Evolutionary conservation across 257 asterid genomes (phyloP), one percentile per base, ranked within the genome.

Genomic region (Striga asiatica): DNA sequence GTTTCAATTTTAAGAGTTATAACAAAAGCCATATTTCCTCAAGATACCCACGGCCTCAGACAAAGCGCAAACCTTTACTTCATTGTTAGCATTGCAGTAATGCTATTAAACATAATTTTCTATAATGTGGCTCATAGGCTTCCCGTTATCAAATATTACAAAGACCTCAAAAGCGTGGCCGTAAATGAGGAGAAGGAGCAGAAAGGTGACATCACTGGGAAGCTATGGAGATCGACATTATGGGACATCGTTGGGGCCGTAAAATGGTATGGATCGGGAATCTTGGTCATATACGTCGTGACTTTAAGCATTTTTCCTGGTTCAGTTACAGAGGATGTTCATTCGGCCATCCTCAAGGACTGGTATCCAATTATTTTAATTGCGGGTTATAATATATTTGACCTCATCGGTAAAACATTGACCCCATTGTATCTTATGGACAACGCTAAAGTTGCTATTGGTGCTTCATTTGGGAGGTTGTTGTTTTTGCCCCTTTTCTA

Each of bases 241-340:
- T 78, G 86, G 84, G 83, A 80, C 47, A 65, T 80, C 47, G 72
- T 87, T 41, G 88, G 96, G 64, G 54, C 83, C 6, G 78, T 91
- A 37, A 91, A 87, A 74, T 91, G 95, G 96, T 81, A 84, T 17
- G 98, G 96, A 0, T 62, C 45, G 19, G 89, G 89, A 1, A 75
- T 77, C 53, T 1, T 68, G 53, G 47, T 74, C 59, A 49, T 91
- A 21, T 91, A 87, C 38, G 85, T 82, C 1, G 95, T 91, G 56
- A 91, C 96, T 5, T 69, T 91, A 68, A 66, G 87, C 58, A 91
- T 91, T 56, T 91, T 87, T 55, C 98, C 98, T 0, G 98, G 98
- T 48, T 91, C 77, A 14, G 63, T 91, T 37, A 91, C 98, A 1
- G 98, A 91, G 70, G 98, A 91, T 23, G 96, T 91, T 50, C 95